Evolutionary conservation across 257 asterid genomes (phyloP).

Genomic region (Paraleonurus japonicus): DNA sequence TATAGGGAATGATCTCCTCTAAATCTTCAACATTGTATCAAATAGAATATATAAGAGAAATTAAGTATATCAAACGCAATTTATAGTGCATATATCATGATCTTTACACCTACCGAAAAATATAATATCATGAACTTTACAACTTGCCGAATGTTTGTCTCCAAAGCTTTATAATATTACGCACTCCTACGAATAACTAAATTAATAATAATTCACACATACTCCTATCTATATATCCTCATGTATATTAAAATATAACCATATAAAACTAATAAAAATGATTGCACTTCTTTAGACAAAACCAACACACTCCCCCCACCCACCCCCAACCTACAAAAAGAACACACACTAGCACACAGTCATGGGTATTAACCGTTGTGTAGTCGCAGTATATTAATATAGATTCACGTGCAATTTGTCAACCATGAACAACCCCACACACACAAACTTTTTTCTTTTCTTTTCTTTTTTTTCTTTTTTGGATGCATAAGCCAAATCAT

Average conservation of each 20-base stretch:
- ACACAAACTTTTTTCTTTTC: no score
- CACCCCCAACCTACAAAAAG: no score
- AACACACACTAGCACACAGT: conserved; percentile 25
- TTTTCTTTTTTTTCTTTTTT: conserved; percentile 4
- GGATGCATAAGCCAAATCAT: conserved; percentile 22
- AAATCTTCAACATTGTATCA: not conserved
- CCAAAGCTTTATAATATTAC: not conserved
- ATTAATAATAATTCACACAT: not conserved
- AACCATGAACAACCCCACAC: conserved; percentile 34
- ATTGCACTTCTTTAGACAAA: conserved; percentile 37
- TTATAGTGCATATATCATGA: not conserved
- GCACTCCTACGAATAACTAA: not conserved
- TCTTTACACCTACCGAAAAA: conserved; percentile 23
- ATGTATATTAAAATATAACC: no score
- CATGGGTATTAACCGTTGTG: conserved; percentile 36
- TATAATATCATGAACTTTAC: conserved; percentile 1
- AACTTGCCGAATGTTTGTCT: conserved; percentile 38
- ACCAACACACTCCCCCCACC: conserved; percentile 25
- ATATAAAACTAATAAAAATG: conserved; percentile 17
- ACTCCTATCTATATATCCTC: no score
- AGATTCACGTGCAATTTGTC: conserved; percentile 68
- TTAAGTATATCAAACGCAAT: not conserved
- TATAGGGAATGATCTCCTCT: not conserved
- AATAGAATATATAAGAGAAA: no score
- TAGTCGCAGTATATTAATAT: conserved; percentile 33